A percentile compares a stretch with the other conserved stretches of the same genome.
phyloP scores from a whole-genome alignment of 2,329 filamentous ascomycete species.

The Cytospora piceicola region DNA sequence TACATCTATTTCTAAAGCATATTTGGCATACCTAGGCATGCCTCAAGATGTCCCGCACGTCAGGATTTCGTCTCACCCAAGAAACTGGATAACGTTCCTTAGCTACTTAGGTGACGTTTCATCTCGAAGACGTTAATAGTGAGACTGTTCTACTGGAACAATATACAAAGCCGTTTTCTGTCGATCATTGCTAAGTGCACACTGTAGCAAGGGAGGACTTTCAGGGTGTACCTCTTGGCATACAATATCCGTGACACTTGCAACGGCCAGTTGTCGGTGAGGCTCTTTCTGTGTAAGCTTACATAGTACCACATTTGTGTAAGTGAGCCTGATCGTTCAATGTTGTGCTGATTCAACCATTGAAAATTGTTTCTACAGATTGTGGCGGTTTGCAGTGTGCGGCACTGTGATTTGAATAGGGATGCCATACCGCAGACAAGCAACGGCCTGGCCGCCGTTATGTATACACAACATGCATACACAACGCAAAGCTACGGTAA shows the following conservation, averaged over 20 bases:
- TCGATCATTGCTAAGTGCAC: not conserved
- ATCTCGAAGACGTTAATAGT: constrained; percentile 3
- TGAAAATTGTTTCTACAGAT: not conserved
- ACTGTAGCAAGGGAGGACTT: not conserved
- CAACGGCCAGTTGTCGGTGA: not conserved
- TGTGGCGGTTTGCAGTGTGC: constrained; percentile 11
- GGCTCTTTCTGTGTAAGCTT: constrained; percentile 18
- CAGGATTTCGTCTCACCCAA: not conserved
- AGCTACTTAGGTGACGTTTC: not conserved
- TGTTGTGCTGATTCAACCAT: not conserved
- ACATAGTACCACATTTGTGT: not conserved
- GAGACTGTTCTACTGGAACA: constrained; percentile 8
- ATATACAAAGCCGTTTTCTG: not conserved
- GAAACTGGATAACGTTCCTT: not conserved
- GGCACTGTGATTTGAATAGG: not conserved
- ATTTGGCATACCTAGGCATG: not conserved
- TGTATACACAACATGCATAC: not conserved
- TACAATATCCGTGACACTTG: not conserved
- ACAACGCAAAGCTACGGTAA: not conserved
- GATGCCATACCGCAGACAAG: not conserved
- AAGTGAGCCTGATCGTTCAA: not conserved
- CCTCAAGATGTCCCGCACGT: too few species aligned
- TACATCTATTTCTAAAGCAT: not conserved
- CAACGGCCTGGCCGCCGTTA: not conserved
- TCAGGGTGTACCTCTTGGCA: constrained; percentile 11